Base-by-base conservation (phyloP, 192 early-diverging fungal species). In the Funneliformis geosporum region DNA sequence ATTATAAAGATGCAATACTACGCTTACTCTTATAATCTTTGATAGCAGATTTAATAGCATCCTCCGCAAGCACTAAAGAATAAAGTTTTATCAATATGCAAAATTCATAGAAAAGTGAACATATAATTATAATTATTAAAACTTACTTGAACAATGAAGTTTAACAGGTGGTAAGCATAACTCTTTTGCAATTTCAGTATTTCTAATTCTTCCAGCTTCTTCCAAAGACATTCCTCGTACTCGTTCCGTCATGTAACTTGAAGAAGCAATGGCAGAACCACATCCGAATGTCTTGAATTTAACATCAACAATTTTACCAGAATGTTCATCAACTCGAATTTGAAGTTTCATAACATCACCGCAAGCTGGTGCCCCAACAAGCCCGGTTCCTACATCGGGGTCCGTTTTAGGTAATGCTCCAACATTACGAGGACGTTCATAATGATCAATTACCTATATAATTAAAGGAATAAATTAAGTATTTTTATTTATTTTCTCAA, bases 281-380 rank as follows among this genome's bases (percentile, higher is more conserved):
- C 97, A 99, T 38, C 97, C 97, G 87, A 97, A 99, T 1, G 97
- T 99, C 87, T 99, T 99, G 88, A 99, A 99, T 85, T 96, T 96
- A 79, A 97, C 96, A 73, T 99, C 96, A 62, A 90, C 87, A 82
- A 99, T 99, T 82, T 95, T 93, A 62, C 96, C 96, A 60, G 86
- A 91, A 3, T 42, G 86, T 46, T 99, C 96, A 84, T 99, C 96
- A 7, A 99, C 97, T 83, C 94, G 90, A 87, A 99, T 99, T 86
- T 99, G 97, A 39, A 99, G 90, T 84, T 94, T 93, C 94, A 95
- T 95, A 66, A 95, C 94, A 85, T 95, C 94, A 81, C 94, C 94
- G 83, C 94, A 95, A 12, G 94, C 94, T 40, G 94, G 94, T 18
- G 94, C 94, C 25, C 94, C 94, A 12, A 95, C 97, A 60, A 99